Evolutionary conservation across 768 basidiomycete genomes (phyloP).

Genomic region (Mycena venus): DNA sequence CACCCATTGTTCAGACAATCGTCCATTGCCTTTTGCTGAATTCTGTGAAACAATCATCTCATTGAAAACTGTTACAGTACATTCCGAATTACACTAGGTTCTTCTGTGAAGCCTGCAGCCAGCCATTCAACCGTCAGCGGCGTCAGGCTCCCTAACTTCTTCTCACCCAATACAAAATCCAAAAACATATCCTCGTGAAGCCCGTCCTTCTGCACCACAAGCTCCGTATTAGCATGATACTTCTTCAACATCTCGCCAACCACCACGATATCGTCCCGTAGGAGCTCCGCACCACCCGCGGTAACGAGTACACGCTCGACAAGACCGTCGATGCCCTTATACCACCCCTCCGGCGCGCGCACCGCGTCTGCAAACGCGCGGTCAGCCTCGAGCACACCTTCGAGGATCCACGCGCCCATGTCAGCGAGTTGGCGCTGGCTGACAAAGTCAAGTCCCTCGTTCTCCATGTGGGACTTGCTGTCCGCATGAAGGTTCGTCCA

Average conservation of each 20-base stretch:
- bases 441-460: slow-evolving; percentile 45
- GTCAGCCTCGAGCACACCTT: slow-evolving; percentile 39
- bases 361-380: slow-evolving; percentile 46
- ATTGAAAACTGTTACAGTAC: too few relatives aligned
- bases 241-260: slow-evolving; percentile 39
- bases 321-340: slow-evolving; percentile 44
- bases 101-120: slow-evolving; percentile 16
- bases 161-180: slow-evolving; percentile 41
- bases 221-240: slow-evolving; percentile 28
- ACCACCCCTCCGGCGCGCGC: slow-evolving; percentile 50
- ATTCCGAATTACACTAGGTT: too few relatives aligned
- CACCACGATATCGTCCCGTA: slow-evolving; percentile 47
- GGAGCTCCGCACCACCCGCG: slow-evolving; percentile 48
- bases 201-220: slow-evolving; percentile 47
- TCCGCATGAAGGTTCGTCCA: slow-evolving; percentile 47
- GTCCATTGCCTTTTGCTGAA: too few relatives aligned
- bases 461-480: slow-evolving; percentile 38
- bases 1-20: too few relatives aligned
- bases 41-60: too few relatives aligned
- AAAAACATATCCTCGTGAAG: slow-evolving; percentile 53
- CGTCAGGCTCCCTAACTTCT: slow-evolving; percentile 33
- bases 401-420: slow-evolving; percentile 38
- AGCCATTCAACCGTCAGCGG: slow-evolving; percentile 40
- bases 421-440: slow-evolving; percentile 13
- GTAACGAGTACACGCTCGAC: slow-evolving; percentile 52